Evolutionary conservation across 345 rosid species (phyloP), one percentile per base, ranked within the genome.

Genomic region (Orychophragmus violaceus): DNA sequence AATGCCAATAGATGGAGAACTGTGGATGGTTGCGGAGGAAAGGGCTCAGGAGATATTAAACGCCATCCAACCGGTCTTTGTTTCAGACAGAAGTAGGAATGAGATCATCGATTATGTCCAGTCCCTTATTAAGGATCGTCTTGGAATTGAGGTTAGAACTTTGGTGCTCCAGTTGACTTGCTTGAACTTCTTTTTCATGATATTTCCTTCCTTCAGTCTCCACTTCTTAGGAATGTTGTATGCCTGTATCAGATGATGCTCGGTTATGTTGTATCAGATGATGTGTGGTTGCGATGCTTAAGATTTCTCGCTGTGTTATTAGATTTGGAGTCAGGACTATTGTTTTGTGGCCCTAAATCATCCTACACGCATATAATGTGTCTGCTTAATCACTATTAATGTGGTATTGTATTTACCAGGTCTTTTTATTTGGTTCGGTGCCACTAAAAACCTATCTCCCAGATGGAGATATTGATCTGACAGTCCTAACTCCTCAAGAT

Each of bases 381-480:
- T 36, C 8, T 23, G 10, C 19, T 35, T 14, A 19, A 5, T 48
- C 29, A 7, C 2, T 19, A 17, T 25, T 36, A 56, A 17, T 19
- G 17, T 2, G 18, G 21, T 5, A 9, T 49, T 66, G 67, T 66
- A 29, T 73, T 35, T 59, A 54, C 32, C 79, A 91, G 97, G 88
- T 86, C 28, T 84, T 83, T 70, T 56, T 79, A 14, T 85, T 82
- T 80, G 95, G 95, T 36, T 88, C 95, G 0, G 87, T 92, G 68
- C 96, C 96, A 16, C 45, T 92, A 39, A 89, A 84, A 80, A 83
- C 95, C 13, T 92, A 85, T 76, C 90, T 92, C 53, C 96, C 98
- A 8, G 98, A 92, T 79, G 98, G 98, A 55, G 98, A 92, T 81
- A 83, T 92, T 46, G 98, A 92, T 80, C 72, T 92, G 80, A 92